Evolutionary conservation across 2,329 filamentous ascomycete genomes (phyloP), one percentile per base, ranked within the genome.

Genomic region (Diplodia corticola): DNA sequence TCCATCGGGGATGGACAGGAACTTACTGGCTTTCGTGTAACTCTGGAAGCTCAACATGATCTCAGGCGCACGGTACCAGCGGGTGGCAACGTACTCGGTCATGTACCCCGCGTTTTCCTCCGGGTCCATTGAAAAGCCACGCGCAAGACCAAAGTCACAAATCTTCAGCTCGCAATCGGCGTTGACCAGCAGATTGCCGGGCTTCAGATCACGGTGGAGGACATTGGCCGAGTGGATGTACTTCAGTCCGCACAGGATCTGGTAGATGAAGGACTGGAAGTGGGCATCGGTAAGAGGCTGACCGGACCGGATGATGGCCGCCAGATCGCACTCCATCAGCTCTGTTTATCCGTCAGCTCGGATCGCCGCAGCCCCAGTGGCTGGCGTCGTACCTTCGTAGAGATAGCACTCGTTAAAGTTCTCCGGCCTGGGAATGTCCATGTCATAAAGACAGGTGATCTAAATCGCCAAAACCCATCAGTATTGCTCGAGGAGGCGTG

Each of bases 21-120:
- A 94, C 93, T 66, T 88, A 98, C 95, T 99, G 72, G 95, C 95
- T 92, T 99, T 99, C 74, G 95, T 99, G 81, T 99, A 99, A 83
- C 93, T 97, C 81, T 98, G 94, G 87, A 99, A 99, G 83, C 93
- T 97, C 79, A 99, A 83, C 95, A 99, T 99, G 73, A 99, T 99
- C 80, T 99, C 95, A 5, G 95, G 95, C 3, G 95, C 95, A 81
- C 95, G 90, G 80, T 99, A 99, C 95, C 95, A 99, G 82, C 95
- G 87, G 63, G 95, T 99, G 60, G 95, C 95, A 65, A 99, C 95
- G 75, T 99, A 99, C 81, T 99, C 95, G 12, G 95, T 99, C 95
- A 99, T 98, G 81, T 98, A 99, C 24, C 95, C 95, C 20, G 95
- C 95, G 77, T 98, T 98, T 82, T 99, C 94, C 79, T 99, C 92